A percentile compares a stretch with the other conserved stretches of the same genome.
Evolutionary conservation across 306 rosid species (phyloP).

Genomic region (Pterocarpus macrocarpus): DNA sequence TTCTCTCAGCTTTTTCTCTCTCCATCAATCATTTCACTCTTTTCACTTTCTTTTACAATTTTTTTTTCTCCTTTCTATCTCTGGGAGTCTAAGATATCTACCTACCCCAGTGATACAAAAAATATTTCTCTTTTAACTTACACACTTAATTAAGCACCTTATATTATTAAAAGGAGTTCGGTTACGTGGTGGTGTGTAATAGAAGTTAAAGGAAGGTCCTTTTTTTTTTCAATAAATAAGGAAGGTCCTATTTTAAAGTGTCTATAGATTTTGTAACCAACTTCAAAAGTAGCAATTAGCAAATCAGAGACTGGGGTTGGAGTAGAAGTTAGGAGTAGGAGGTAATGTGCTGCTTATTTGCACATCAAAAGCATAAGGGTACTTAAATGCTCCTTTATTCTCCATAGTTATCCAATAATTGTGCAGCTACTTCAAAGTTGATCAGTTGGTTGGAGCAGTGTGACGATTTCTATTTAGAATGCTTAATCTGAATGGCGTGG

Average conservation of each 20-base stretch:
- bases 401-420: constrained; percentile 5
- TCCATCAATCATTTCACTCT: no score
- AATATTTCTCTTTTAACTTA: no score
- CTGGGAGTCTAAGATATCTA: no score
- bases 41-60: no score
- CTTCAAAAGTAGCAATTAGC: constrained; percentile 23
- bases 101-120: no score
- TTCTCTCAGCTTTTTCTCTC: no score
- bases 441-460: constrained; percentile 54
- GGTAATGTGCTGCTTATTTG: constrained; percentile 2
- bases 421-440: constrained; percentile 8
- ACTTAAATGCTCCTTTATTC: constrained; percentile 8
- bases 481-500: constrained; percentile 47
- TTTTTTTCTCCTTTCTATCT: no score
- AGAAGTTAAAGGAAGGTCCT: constrained; percentile 37
- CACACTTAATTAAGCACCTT: background rate
- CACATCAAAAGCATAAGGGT: constrained; percentile 21
- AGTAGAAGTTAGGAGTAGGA: constrained; percentile 16
- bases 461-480: background rate
- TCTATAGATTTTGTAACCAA: constrained; percentile 53
- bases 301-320: background rate
- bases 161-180: constrained; percentile 20
- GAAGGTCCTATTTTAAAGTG: background rate
- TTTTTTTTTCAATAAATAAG: background rate
- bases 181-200: constrained; percentile 44